Evolutionary conservation across 73 alveolate species (phyloP).

Genomic region (Uronychia binucleata): DNA sequence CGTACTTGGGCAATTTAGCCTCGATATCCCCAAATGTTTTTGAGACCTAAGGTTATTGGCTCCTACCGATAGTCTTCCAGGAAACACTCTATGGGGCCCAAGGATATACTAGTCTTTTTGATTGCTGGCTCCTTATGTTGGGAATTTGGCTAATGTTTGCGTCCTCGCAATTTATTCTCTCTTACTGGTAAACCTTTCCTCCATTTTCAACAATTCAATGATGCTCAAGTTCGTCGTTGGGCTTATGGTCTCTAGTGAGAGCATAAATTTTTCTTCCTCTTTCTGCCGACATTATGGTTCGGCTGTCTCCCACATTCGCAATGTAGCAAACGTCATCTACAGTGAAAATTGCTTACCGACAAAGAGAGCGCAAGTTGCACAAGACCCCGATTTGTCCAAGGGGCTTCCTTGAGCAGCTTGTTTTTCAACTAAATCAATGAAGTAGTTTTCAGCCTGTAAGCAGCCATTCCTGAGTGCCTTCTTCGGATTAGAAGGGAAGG

Average conservation of each 20-base stretch:
- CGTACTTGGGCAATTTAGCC: conserved; percentile 77
- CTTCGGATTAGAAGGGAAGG: conserved; percentile 71
- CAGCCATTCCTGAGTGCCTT: conserved; percentile 75
- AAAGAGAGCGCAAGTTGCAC: conserved; percentile 78
- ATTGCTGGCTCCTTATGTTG: not conserved
- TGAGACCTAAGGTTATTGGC: conserved; percentile 39
- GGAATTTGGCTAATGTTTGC: conserved; percentile 36
- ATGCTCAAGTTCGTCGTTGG: conserved; percentile 54
- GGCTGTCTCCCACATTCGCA: conserved; percentile 60
- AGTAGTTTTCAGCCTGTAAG: conserved; percentile 69
- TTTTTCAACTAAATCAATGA: conserved; percentile 75
- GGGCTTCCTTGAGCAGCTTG: conserved; percentile 66
- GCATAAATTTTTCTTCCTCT: conserved; percentile 30
- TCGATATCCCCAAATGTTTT: conserved; percentile 90
- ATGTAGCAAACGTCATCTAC: conserved; percentile 44
- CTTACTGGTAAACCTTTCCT: conserved; percentile 48
- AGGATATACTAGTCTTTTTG: conserved; percentile 56
- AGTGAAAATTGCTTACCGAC: conserved; percentile 59
- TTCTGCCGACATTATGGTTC: conserved; percentile 56
- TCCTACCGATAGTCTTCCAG: conserved; percentile 89
- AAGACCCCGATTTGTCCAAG: conserved; percentile 86
- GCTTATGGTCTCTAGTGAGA: conserved; percentile 62
- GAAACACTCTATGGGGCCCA: conserved; percentile 92
- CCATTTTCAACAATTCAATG: conserved; percentile 44
- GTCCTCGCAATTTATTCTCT: conserved; percentile 32